Base-by-base conservation (phyloP, 31 red algal genomes). In the Bonnemaisonia californica region DNA sequence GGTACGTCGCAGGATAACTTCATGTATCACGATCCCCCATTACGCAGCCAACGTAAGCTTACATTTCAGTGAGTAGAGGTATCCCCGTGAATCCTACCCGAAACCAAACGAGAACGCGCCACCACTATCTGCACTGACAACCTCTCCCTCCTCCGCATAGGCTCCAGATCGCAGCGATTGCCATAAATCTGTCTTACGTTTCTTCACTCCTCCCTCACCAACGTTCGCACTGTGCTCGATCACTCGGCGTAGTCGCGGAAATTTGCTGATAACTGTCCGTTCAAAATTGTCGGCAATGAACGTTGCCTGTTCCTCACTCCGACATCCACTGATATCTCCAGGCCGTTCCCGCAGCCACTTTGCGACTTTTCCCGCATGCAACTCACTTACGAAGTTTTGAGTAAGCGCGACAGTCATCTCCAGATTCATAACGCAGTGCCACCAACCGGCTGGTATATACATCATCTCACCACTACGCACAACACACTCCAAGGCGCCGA, bases 391-490 rank as follows among this genome's bases (percentile, higher is more conserved):
- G 56, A 57, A 94, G 51, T 94, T 94, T 32, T 94, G 85, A 16
- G 91, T 94, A 19, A 94, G 47, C 57, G 91, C 91, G 1, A 89
- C 68, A 4, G 78, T 54, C 37, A 31, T 36, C 0, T 84, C 78
- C 26, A 84, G 9, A 63, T 94, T 94, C 23, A 94, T n/a, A 30
- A 89, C 91, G 24, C 71, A 74, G 67, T 94, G 91, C 91, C 91
- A 94, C 91, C 91, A 94, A 54, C 91, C 91, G 27, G 66, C 48
- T 21, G 91, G 91, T 39, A 94, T 69, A 80, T 89, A 94, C 18
- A 94, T 58, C n/a, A 84, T 41, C 32, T 94, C 91, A 4, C 91
- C 91, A 13, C 64, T 35, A 2, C 63, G 0, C 41, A 82, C 77
- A 21, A 88, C 23, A 54, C 63, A 87, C 67, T 92, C 89, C 38